Evolutionary conservation across 768 basidiomycete species (phyloP).

Genomic region (Leccinum imitatum): DNA sequence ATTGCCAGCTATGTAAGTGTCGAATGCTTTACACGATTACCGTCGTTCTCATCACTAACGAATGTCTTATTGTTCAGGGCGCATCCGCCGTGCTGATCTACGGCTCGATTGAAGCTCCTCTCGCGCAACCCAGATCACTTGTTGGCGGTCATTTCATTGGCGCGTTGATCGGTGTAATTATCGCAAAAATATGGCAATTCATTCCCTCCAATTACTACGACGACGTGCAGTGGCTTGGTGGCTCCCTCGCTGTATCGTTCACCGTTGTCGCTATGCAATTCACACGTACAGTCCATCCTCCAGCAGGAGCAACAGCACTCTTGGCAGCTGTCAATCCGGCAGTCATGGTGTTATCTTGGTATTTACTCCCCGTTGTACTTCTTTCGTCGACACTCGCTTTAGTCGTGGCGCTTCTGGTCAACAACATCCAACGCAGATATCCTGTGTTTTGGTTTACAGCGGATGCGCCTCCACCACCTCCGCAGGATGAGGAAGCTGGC

Average conservation of each 20-base stretch:
- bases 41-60: neutral
- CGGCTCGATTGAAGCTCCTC: slow-evolving; percentile 50
- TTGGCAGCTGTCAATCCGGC: slow-evolving; percentile 46
- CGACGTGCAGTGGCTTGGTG: slow-evolving; percentile 44
- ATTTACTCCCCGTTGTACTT: slow-evolving; percentile 52
- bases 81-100: slow-evolving; percentile 58
- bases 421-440: slow-evolving; percentile 52
- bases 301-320: slow-evolving; percentile 58
- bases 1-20: slow-evolving; percentile 23
- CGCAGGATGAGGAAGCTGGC: neutral
- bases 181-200: slow-evolving; percentile 51
- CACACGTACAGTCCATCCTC: slow-evolving; percentile 52
- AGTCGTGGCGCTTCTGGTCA: slow-evolving; percentile 42
- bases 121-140: slow-evolving; percentile 53
- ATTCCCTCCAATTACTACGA: slow-evolving; percentile 45
- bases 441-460: slow-evolving; percentile 46
- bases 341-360: slow-evolving; percentile 48
- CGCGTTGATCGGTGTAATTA: slow-evolving; percentile 46
- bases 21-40: neutral
- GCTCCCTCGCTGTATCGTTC: slow-evolving; percentile 40
- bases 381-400: slow-evolving; percentile 41
- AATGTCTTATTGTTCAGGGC: slow-evolving; percentile 35
- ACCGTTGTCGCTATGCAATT: slow-evolving; percentile 52
- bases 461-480: neutral
- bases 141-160: slow-evolving; percentile 43